phyloP scores from a whole-genome alignment of 192 early-diverging fungal species.

The Chytriomyces sp. region DNA sequence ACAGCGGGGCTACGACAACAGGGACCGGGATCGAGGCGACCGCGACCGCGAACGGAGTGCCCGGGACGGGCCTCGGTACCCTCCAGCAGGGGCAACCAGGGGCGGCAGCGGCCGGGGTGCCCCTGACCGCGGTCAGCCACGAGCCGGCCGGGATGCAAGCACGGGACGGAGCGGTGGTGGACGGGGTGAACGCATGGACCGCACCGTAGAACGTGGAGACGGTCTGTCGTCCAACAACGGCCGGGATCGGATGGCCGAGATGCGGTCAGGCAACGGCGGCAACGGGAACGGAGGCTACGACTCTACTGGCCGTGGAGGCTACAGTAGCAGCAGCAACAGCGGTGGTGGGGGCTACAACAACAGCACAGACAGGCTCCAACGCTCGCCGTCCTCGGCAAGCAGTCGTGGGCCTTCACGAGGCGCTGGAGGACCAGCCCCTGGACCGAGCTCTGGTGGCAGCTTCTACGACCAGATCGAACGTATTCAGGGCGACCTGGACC shows the following conservation, averaged over 20 bases:
- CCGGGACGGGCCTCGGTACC: slow-evolving; percentile 15
- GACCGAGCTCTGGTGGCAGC: background rate
- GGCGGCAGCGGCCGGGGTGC: background rate
- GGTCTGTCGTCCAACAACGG: background rate
- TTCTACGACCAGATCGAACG: slow-evolving; percentile 37
- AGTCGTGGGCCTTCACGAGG: background rate
- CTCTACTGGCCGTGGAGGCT: background rate
- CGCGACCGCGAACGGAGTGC: background rate
- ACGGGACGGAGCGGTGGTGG: background rate
- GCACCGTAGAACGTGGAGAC: background rate
- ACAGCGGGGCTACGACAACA: slow-evolving; percentile 7
- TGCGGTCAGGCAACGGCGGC: background rate
- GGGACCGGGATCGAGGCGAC: background rate
- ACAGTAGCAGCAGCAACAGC: background rate
- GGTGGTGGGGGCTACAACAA: background rate
- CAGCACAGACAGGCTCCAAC: slow-evolving; percentile 7
- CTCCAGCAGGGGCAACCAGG: slow-evolving; percentile 10
- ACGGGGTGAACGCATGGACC: background rate
- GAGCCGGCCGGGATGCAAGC: too few relatives aligned
- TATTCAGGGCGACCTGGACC: slow-evolving; percentile 32
- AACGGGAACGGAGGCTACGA: background rate
- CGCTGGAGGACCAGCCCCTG: background rate
- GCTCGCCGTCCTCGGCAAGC: background rate
- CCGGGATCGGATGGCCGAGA: background rate
- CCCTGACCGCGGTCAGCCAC: background rate